A percentile compares a stretch with the other conserved stretches of the same genome.
Evolutionary conservation across 768 basidiomycete genomes (phyloP).

Genomic region (Leccinum barrowsii): DNA sequence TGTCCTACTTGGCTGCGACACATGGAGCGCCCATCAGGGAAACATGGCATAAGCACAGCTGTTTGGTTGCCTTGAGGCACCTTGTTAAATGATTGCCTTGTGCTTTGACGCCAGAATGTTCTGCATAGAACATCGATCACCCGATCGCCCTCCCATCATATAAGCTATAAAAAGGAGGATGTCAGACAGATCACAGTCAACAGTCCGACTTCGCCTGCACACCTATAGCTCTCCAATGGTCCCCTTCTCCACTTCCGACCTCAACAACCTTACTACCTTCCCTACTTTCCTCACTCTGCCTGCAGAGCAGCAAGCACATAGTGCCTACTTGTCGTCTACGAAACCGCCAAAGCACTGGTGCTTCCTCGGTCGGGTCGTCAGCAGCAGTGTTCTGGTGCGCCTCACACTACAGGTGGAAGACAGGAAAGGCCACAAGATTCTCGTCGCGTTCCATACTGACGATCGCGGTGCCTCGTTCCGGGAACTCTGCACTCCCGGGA

Average conservation of each 20-base stretch:
- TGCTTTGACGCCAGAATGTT: not conserved
- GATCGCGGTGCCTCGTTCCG: conserved; percentile 27
- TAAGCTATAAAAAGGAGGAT: conserved; percentile 14
- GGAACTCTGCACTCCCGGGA: conserved; percentile 22
- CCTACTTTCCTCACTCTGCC: conserved; percentile 24
- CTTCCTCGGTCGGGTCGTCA: conserved; percentile 27
- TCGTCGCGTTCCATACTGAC: conserved; percentile 31
- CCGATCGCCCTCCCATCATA: not conserved
- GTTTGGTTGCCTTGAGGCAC: not conserved
- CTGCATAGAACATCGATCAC: not conserved
- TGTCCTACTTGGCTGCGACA: not conserved
- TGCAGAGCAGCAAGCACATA: conserved; percentile 18
- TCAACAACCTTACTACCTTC: conserved; percentile 23
- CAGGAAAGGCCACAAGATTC: conserved; percentile 20
- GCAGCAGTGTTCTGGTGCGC: conserved; percentile 24
- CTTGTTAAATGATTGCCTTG: not conserved
- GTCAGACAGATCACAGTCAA: not conserved
- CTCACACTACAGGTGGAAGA: conserved; percentile 30
- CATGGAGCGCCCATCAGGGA: conserved; percentile 1
- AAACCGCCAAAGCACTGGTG: conserved; percentile 31
- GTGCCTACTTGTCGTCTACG: conserved; percentile 19
- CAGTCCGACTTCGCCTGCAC: not conserved
- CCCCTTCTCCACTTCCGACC: conserved; percentile 21
- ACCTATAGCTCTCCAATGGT: conserved; percentile 16
- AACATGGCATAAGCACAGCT: not conserved